phyloP scores from a whole-genome alignment of 225 moss, liverwort and hornwort genomes.

The Thuidium tamariscinum region DNA sequence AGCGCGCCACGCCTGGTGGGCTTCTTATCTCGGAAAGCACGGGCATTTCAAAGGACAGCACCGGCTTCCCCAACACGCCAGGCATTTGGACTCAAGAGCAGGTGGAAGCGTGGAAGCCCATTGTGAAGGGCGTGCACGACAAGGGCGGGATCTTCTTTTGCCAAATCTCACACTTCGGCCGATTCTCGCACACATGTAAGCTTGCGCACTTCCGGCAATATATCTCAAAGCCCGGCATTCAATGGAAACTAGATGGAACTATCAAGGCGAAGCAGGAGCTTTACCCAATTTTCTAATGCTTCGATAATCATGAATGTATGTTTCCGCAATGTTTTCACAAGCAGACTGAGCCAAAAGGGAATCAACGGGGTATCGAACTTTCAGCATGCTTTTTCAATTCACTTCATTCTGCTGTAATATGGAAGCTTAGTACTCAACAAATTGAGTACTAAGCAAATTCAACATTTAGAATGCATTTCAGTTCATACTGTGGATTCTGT shows the following conservation, averaged over 20 bases:
- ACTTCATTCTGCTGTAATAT: not conserved
- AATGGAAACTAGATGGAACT: not conserved
- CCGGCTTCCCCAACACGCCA: not conserved
- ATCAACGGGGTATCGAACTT: not conserved
- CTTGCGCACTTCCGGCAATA: not conserved
- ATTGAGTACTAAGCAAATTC: not conserved
- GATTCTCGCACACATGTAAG: not conserved
- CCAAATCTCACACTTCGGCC: not conserved
- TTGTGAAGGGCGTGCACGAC: conserved; percentile 15
- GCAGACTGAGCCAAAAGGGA: not conserved
- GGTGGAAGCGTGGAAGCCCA: conserved; percentile 13
- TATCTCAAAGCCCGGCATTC: not conserved
- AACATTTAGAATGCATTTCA: not conserved
- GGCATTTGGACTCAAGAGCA: conserved; percentile 15
- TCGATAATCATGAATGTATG: not conserved
- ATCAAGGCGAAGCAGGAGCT: not conserved
- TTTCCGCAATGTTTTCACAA: not conserved
- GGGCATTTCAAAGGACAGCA: not conserved
- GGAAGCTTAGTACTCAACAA: no score
- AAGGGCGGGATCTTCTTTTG: conserved; percentile 7
- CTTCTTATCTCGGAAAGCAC: conserved; percentile 34
- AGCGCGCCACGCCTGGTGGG: conserved; percentile 34
- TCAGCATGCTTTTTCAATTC: not conserved
- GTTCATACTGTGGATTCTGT: not conserved
- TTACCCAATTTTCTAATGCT: not conserved